phyloP scores from a whole-genome alignment of 805 yeast genomes.

The Saccharomyces jurei region DNA sequence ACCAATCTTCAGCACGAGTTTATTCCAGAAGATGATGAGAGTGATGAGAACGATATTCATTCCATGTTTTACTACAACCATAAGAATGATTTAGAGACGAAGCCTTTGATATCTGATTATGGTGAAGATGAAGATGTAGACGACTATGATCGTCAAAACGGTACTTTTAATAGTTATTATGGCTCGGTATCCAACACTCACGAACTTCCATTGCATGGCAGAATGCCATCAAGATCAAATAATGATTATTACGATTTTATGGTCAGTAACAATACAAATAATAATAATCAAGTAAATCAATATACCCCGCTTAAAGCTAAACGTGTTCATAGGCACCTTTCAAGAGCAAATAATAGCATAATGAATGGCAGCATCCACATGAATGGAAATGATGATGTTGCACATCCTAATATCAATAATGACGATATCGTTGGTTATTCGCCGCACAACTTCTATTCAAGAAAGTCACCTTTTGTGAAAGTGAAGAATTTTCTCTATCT shows the following conservation, averaged over 20 bases:
- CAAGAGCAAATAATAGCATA: neutral
- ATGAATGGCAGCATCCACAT: neutral
- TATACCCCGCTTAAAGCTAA: constrained; percentile 15
- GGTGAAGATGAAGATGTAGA: constrained; percentile 23
- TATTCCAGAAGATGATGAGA: constrained; percentile 10
- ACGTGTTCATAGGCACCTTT: neutral
- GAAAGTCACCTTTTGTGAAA: constrained; percentile 25
- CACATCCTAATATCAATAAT: neutral
- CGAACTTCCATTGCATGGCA: neutral
- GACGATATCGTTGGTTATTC: constrained; percentile 28
- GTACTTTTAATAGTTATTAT: neutral
- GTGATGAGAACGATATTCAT: constrained; percentile 22
- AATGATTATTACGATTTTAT: neutral
- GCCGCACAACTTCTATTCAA: constrained; percentile 41
- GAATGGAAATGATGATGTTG: neutral
- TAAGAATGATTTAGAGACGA: constrained; percentile 23
- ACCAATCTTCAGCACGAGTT: neutral
- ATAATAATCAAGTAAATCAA: constrained; percentile 10
- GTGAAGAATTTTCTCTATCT: constrained; percentile 32
- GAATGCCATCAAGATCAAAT: neutral
- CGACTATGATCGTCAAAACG: constrained; percentile 8
- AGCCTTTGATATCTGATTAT: constrained; percentile 29
- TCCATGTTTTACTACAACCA: constrained; percentile 31
- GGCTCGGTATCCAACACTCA: neutral
- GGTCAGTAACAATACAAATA: constrained; percentile 3